A percentile compares a stretch with the other conserved stretches of the same genome.
Conservation (phyloP, 2,329 filamentous ascomycete genomes). For the Penicillium paneum region DNA sequence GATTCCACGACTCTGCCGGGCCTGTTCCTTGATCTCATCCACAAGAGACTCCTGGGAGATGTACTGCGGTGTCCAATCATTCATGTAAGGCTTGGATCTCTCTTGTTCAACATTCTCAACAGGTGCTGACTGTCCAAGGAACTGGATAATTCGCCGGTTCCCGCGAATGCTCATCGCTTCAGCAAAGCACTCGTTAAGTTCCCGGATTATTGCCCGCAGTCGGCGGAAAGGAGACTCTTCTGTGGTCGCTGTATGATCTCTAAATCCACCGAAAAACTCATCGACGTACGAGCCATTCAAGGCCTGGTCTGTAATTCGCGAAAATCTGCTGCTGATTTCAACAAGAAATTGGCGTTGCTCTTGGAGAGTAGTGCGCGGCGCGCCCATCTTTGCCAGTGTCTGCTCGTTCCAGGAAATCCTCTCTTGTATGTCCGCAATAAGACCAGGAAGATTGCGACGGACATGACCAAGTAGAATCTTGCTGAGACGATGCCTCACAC, state of each 20-base stretch:
- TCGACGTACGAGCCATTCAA: conserved; percentile 44
- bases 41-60: conserved; percentile 5
- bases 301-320: conserved; percentile 37
- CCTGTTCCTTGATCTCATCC: conserved; percentile 26
- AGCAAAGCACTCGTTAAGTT: not conserved
- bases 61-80: conserved; percentile 8
- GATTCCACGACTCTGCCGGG: conserved; percentile 27
- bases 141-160: conserved; percentile 6
- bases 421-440: not conserved
- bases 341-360: not conserved
- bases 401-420: not conserved
- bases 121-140: not conserved
- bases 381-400: not conserved
- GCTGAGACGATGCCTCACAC: conserved; percentile 36
- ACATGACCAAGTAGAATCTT: not conserved
- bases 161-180: not conserved
- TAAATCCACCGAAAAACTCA: conserved; percentile 38
- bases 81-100: conserved; percentile 15
- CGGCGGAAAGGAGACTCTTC: not conserved
- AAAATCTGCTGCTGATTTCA: conserved; percentile 38
- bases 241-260: not conserved
- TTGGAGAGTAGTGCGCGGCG: not conserved
- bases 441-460: not conserved
- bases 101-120: not conserved
- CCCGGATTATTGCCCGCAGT: not conserved